These are phyloP conservation scores for Rhizophagus sp. DNA, from an alignment of 192 early-diverging fungal genomes.

Conservation along the genomic window DNA sequence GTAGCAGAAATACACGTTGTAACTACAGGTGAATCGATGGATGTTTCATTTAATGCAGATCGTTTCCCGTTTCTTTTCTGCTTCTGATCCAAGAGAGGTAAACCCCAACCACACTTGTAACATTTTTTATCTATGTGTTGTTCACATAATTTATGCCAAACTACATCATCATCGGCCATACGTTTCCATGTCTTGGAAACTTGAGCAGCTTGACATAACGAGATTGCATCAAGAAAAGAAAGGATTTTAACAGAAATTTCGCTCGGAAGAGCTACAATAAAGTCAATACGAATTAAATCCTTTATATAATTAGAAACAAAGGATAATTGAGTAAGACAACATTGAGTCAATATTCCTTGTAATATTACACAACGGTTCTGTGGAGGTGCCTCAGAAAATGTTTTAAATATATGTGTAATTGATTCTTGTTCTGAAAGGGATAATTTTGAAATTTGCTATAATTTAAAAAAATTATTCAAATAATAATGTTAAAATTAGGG, in stretches of 20 bases:
- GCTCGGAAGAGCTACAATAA: conserved; percentile 69
- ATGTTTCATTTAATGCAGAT: conserved; percentile 27
- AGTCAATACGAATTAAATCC: conserved; percentile 80
- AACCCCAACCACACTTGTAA: conserved; percentile 94
- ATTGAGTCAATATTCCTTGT: conserved; percentile 75
- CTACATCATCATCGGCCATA: conserved; percentile 86
- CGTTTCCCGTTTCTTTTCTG: conserved; percentile 46
- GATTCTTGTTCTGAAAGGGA: conserved; percentile 56
- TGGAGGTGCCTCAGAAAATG: conserved; percentile 68
- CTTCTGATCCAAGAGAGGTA: conserved; percentile 80
- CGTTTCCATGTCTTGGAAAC: conserved; percentile 80
- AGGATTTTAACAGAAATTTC: conserved; percentile 86
- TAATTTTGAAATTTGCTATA: conserved; percentile 59
- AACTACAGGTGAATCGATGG: conserved; percentile 17
- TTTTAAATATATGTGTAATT: conserved; percentile 70
- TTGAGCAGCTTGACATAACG: conserved; percentile 90
- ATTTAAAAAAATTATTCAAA: not conserved
- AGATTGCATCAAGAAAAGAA: conserved; percentile 88
- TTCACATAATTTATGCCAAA: conserved; percentile 97
- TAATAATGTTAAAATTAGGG: not conserved
- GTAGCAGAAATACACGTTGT: conserved; percentile 13
- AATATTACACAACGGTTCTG: conserved; percentile 68
- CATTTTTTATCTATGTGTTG: conserved; percentile 98
- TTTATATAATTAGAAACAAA: conserved; percentile 72
- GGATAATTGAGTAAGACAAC: conserved; percentile 86